Evolutionary conservation across 768 basidiomycete genomes (phyloP), one percentile per base, ranked within the genome.

Genomic region (Trametes maxima): DNA sequence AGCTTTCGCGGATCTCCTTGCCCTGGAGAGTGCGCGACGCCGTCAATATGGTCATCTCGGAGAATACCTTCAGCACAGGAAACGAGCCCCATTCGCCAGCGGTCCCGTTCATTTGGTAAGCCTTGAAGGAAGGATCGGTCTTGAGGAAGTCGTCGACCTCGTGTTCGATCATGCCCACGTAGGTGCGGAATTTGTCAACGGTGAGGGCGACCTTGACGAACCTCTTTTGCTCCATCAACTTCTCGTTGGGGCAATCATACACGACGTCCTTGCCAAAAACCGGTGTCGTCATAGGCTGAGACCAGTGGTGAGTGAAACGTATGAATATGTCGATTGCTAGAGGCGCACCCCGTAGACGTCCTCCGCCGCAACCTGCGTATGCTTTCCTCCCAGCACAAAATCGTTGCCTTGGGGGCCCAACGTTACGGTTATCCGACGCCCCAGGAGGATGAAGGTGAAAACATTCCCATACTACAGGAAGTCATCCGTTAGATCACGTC

Each of bases 191-290:
- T 75, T 95, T 95, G 28, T 98, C 95, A 13, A 85, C 86, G 12
- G 94, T 92, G 21, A 99, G 85, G 22, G 97, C 95, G 63, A 94
- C 87, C 78, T 99, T 99, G 75, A 98, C 89, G 70, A 98, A 98
- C 72, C 90, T 91, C 82, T 99, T 99, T 74, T 99, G 97, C 69
- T 99, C 95, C 95, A 99, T 98, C 75, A 99, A 87, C 46, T 91
- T 77, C 48, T 95, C 92, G 74, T 98, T 98, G 33, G 97, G 96
- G 52, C 92, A 87, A 68, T 98, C 97, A 72, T 98, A 99, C 12
- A 98, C 95, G 48, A 99, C 97, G 48, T 93, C 95, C 70, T 94
- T 94, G 46, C 97, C 97, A 69, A 99, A 99, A 13, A 98, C 88
- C 3, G 96, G 96, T 0, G 90, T 95, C 0, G 95, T 96, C 46